These are phyloP conservation scores for Diplodia corticola DNA, from an alignment of 2,329 filamentous ascomycete genomes.

Conservation along the genomic window DNA sequence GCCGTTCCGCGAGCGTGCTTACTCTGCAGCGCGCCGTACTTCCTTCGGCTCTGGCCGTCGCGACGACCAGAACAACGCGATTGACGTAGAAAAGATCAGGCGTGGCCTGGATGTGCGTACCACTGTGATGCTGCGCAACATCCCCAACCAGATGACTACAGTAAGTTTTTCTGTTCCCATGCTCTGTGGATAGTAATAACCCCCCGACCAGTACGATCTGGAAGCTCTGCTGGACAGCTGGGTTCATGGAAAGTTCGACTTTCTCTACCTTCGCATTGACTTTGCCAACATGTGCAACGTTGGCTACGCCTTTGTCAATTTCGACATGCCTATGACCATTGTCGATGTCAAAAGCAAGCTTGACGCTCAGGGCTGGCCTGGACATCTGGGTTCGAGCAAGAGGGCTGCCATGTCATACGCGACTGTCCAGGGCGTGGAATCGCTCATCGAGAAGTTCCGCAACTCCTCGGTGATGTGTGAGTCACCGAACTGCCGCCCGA, in stretches of 20 bases:
- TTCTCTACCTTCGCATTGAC: conserved; percentile 88
- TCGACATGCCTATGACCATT: conserved; percentile 74
- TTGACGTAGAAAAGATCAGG: conserved; percentile 40
- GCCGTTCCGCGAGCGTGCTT: conserved; percentile 27
- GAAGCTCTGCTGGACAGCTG: conserved; percentile 78
- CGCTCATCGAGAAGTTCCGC: conserved; percentile 89
- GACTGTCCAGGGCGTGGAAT: conserved; percentile 93
- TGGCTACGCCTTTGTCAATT: conserved; percentile 97
- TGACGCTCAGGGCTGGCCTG: conserved; percentile 25
- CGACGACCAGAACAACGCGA: conserved; percentile 36
- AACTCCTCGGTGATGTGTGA: conserved; percentile 97
- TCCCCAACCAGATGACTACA: conserved; percentile 83
- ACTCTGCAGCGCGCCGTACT: conserved; percentile 7
- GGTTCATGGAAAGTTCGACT: conserved; percentile 83
- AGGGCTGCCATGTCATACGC: conserved; percentile 90
- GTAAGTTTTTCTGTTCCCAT: conserved; percentile 34
- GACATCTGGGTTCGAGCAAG: conserved; percentile 68
- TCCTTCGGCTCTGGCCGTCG: neutral
- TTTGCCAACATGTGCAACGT: conserved; percentile 62
- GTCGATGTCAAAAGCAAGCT: conserved; percentile 48
- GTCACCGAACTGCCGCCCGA: conserved; percentile 76
- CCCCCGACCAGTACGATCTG: conserved; percentile 46
- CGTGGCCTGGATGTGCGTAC: conserved; percentile 52
- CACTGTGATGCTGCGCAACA: conserved; percentile 87
- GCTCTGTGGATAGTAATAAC: conserved; percentile 26